These are phyloP conservation scores for Capniomyces stellatus DNA, from an alignment of 371 early-diverging fungal species.

Conservation along the genomic window DNA sequence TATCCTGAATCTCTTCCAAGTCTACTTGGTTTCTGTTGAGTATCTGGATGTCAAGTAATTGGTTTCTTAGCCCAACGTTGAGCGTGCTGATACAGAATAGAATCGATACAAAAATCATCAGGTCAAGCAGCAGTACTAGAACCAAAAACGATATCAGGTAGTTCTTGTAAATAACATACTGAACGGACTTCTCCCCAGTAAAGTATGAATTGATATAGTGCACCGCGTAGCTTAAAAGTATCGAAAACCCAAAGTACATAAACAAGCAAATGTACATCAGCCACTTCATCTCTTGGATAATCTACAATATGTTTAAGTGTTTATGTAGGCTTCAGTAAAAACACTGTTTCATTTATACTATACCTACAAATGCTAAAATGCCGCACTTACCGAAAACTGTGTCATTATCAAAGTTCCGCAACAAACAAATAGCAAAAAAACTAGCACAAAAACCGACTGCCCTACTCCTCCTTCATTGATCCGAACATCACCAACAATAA, in stretches of 20 bases:
- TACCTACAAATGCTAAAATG: too few relatives aligned
- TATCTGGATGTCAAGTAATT: not conserved
- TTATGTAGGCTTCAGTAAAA: too few relatives aligned
- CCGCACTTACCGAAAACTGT: too few relatives aligned
- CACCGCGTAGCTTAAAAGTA: not conserved
- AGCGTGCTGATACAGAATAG: not conserved
- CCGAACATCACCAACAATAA: conserved; percentile 3
- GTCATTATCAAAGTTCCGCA: not conserved
- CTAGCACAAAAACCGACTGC: conserved; percentile 4
- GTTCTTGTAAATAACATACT: too few relatives aligned
- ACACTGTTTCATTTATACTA: too few relatives aligned
- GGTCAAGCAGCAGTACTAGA: not conserved
- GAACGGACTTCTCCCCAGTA: too few relatives aligned
- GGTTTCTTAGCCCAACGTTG: not conserved
- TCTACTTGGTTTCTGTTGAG: not conserved
- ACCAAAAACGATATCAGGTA: not conserved
- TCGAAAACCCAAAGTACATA: not conserved
- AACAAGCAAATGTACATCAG: conserved; percentile 8
- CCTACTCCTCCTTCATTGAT: too few relatives aligned
- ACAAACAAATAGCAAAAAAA: conserved; percentile 2
- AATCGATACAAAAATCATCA: not conserved
- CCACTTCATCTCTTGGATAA: conserved; percentile 13
- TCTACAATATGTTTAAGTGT: too few relatives aligned
- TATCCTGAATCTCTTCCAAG: not conserved
- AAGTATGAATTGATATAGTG: too few relatives aligned